Evolutionary conservation across 2,329 filamentous ascomycete genomes (phyloP).

Genomic region (Emmonsiellopsis sp.): DNA sequence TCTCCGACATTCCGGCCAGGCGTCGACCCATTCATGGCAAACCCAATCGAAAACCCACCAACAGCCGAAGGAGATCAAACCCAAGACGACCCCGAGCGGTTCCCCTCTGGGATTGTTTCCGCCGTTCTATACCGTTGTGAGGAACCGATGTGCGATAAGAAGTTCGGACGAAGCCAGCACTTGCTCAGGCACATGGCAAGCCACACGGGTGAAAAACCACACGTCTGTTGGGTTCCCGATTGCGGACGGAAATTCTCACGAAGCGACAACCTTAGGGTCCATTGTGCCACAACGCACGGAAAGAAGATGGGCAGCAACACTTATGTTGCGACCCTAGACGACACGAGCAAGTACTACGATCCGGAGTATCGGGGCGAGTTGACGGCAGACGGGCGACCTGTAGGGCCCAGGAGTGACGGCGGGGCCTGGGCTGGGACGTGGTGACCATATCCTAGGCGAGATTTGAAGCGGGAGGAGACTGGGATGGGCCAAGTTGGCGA

Average conservation of each 20-base stretch:
- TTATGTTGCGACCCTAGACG: conserved; percentile 37
- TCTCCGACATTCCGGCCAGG: no score
- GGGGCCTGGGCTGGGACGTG: not conserved
- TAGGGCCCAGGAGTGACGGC: not conserved
- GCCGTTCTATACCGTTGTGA: conserved; percentile 35
- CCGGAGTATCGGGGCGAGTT: conserved; percentile 35
- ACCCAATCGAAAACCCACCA: not conserved
- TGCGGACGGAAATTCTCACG: conserved; percentile 34
- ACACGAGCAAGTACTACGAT: conserved; percentile 33
- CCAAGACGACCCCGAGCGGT: conserved; percentile 25
- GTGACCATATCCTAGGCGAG: no score
- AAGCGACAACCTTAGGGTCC: conserved; percentile 37
- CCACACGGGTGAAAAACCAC: conserved; percentile 35
- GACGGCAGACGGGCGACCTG: conserved; percentile 32
- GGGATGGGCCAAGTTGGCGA: no score
- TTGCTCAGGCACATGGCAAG: conserved; percentile 41
- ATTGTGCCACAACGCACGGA: conserved; percentile 38
- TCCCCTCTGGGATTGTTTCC: conserved; percentile 27
- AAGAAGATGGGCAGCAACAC: conserved; percentile 36
- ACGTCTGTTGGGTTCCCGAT: conserved; percentile 35
- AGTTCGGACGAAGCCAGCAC: conserved; percentile 42
- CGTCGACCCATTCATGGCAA: no score
- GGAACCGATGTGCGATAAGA: conserved; percentile 33
- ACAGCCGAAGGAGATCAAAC: conserved; percentile 19
- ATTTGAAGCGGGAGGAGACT: no score